Conservation (phyloP, 2,329 filamentous ascomycete genomes). For the Fusarium denticulatum region DNA sequence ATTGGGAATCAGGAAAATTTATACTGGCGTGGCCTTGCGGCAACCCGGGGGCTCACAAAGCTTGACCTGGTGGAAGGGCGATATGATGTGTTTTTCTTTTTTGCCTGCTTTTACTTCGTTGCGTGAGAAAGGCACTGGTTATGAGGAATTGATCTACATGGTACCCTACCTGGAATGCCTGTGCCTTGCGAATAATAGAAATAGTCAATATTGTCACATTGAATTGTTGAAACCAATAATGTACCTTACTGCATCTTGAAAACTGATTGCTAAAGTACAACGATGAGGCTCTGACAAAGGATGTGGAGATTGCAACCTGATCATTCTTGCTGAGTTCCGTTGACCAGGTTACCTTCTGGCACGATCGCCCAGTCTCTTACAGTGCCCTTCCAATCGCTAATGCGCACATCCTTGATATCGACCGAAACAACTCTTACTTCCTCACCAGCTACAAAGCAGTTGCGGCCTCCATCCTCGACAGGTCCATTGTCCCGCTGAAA, state of each 20-base stretch:
- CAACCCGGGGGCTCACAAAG: background rate
- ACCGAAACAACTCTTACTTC: constrained; percentile 91
- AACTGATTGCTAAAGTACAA: background rate
- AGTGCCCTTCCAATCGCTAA: constrained; percentile 94
- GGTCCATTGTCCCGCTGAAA: constrained; percentile 50
- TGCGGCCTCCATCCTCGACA: constrained; percentile 63
- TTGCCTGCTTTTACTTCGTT: background rate
- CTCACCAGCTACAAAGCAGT: constrained; percentile 80
- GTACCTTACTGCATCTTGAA: background rate
- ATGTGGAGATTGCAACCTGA: background rate
- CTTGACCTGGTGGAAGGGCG: background rate
- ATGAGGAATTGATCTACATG: constrained; percentile 9
- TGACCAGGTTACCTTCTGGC: constrained; percentile 50
- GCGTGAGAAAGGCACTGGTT: background rate
- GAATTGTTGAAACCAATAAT: background rate
- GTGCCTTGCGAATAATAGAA: background rate
- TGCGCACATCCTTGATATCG: constrained; percentile 82
- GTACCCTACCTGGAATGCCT: background rate
- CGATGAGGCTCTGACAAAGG: constrained; percentile 5
- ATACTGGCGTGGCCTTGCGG: background rate
- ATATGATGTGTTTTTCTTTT: background rate
- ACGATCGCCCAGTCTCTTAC: constrained; percentile 79
- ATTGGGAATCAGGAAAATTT: background rate
- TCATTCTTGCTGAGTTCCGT: constrained; percentile 50
- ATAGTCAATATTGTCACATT: background rate